Evolutionary conservation across 352 stramenopile species (phyloP).

Genomic region (Globisporangium spinosum): DNA sequence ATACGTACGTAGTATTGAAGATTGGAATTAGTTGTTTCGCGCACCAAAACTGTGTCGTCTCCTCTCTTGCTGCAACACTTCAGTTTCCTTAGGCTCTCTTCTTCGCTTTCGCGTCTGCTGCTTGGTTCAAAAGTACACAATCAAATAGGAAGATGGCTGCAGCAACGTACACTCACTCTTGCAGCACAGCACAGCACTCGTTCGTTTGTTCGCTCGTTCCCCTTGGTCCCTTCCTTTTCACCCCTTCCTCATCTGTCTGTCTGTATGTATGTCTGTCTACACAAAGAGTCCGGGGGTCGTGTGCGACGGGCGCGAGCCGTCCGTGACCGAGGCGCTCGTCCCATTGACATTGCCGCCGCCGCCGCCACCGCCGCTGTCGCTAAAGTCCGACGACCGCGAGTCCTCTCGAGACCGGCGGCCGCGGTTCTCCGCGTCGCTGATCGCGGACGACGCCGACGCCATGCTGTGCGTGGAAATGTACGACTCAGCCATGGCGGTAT

Average conservation of each 20-base stretch:
- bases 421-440: conserved; percentile 61
- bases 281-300: conserved; percentile 20
- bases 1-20: neutral
- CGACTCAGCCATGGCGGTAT: conserved; percentile 73
- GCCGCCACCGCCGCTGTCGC: conserved; percentile 17
- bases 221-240: neutral
- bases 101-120: neutral
- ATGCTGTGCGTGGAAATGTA: conserved; percentile 75
- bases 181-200: neutral
- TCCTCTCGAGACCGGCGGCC: conserved; percentile 65
- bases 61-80: neutral
- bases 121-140: conserved; percentile 1
- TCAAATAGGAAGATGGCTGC: neutral
- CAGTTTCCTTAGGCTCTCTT: neutral
- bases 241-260: too few species aligned
- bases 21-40: neutral
- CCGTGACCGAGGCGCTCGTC: conserved; percentile 27
- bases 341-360: neutral
- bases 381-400: conserved; percentile 64
- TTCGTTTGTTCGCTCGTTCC: neutral
- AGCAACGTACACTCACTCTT: neutral
- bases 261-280: conserved; percentile 4
- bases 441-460: conserved; percentile 48
- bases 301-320: conserved; percentile 12
- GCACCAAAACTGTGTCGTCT: neutral